These are phyloP conservation scores for Aspergillus sparsus DNA, from an alignment of 495 filamentous ascomycete species.

Conservation along the genomic window DNA sequence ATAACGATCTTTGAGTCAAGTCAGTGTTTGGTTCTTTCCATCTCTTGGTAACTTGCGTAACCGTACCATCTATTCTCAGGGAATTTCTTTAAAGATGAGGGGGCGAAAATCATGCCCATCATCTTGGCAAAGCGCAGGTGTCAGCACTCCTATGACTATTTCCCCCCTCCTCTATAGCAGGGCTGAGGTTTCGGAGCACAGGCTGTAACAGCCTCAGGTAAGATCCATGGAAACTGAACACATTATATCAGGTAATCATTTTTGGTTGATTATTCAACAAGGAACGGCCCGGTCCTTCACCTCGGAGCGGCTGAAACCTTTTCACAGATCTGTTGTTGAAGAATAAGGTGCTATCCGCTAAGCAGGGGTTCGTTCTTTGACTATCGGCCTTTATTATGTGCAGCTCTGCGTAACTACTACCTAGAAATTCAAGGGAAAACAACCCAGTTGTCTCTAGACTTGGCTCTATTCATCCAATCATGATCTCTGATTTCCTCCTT, in stretches of 20 bases:
- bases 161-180: too few species aligned
- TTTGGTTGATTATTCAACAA: background rate
- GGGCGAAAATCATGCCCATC: too few species aligned
- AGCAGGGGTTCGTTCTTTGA: conserved; percentile 4
- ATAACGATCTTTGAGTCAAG: too few species aligned
- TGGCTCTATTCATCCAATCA: background rate
- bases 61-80: too few species aligned
- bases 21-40: too few species aligned
- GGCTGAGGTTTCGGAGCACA: too few species aligned
- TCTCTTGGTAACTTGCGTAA: too few species aligned
- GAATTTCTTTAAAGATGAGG: too few species aligned
- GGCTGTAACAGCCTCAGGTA: too few species aligned
- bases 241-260: background rate
- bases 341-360: background rate
- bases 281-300: conserved; percentile 19
- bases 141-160: too few species aligned
- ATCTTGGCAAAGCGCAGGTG: too few species aligned
- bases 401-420: background rate
- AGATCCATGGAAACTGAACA: background rate
- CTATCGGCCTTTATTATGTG: conserved; percentile 3
- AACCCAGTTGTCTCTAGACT: background rate
- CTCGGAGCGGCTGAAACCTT: conserved; percentile 5
- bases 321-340: conserved; percentile 1
- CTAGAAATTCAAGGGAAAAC: background rate
- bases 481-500: background rate